Conservation (phyloP, 345 rosid genomes). For the Firmiana major region DNA sequence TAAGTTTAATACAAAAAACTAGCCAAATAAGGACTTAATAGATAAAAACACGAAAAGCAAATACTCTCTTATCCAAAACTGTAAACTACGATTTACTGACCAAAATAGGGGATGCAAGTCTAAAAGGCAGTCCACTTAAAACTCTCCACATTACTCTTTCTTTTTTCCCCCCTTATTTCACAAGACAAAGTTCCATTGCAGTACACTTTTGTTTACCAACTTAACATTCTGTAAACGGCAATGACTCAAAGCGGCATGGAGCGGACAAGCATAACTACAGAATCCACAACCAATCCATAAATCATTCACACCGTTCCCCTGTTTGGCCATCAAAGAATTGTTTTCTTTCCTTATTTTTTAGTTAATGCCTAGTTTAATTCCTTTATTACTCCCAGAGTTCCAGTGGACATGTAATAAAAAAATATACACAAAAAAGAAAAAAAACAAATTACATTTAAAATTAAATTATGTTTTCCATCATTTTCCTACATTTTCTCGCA, state of each 20-base stretch:
- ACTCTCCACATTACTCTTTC: not conserved
- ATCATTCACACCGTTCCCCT: not conserved
- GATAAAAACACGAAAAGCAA: slow-evolving; percentile 1
- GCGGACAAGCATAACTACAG: not conserved
- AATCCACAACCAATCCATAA: not conserved
- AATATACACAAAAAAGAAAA: not conserved
- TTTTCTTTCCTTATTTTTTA: not conserved
- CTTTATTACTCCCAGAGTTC: not conserved
- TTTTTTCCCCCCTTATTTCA: not conserved
- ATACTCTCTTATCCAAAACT: not conserved
- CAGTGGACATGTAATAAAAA: not conserved
- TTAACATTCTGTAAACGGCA: not conserved
- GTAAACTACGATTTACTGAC: not conserved
- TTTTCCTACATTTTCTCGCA: not conserved
- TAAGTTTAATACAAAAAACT: not conserved
- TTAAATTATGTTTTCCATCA: too few relatives aligned
- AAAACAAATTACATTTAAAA: not conserved
- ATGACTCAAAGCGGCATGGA: not conserved
- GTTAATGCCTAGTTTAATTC: not conserved
- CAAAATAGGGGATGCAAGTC: not conserved
- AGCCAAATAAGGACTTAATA: not conserved
- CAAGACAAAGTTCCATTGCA: not conserved
- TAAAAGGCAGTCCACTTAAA: not conserved
- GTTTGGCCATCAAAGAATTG: not conserved
- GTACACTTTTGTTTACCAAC: not conserved